Percentiles rank a stretch among this genome's conserved stretches.
phyloP scores from a whole-genome alignment of 2,329 filamentous ascomycete genomes.

The Sporothrix phasma region DNA sequence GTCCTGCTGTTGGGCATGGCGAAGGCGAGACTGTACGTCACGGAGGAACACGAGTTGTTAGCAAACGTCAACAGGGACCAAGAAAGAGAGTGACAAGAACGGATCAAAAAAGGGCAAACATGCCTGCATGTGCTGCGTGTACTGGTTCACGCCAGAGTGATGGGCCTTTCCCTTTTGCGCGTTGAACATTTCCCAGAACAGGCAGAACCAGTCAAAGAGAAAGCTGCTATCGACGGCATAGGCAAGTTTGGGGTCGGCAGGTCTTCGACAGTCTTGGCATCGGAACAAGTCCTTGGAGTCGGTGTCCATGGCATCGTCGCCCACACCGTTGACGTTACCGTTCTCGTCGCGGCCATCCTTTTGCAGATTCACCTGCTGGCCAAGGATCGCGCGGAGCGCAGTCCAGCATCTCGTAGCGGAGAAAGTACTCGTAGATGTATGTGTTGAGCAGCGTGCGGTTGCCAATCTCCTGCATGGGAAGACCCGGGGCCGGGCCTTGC shows the following conservation, averaged over 20 bases:
- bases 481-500: conserved; percentile 17
- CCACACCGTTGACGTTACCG: conserved; percentile 60
- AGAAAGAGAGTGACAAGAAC: not conserved
- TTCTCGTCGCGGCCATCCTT: conserved; percentile 62
- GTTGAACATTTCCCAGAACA: conserved; percentile 94
- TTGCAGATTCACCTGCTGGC: conserved; percentile 55
- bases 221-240: conserved; percentile 63
- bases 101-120: conserved; percentile 16
- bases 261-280: conserved; percentile 66
- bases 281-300: conserved; percentile 70
- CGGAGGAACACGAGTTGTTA: conserved; percentile 29
- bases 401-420: conserved; percentile 75
- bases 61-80: not conserved
- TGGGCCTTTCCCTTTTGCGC: conserved; percentile 65
- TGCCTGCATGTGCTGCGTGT: conserved; percentile 78
- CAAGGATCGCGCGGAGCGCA: conserved; percentile 67
- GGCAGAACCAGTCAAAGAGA: conserved; percentile 92
- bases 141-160: conserved; percentile 57
- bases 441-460: conserved; percentile 61
- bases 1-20: conserved; percentile 67
- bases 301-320: conserved; percentile 70
- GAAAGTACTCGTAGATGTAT: conserved; percentile 85
- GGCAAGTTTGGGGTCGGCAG: conserved; percentile 66
- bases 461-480: conserved; percentile 33
- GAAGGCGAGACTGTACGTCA: conserved; percentile 54